phyloP scores from a whole-genome alignment of 257 asterid genomes.

The Penstemon davidsonii region DNA sequence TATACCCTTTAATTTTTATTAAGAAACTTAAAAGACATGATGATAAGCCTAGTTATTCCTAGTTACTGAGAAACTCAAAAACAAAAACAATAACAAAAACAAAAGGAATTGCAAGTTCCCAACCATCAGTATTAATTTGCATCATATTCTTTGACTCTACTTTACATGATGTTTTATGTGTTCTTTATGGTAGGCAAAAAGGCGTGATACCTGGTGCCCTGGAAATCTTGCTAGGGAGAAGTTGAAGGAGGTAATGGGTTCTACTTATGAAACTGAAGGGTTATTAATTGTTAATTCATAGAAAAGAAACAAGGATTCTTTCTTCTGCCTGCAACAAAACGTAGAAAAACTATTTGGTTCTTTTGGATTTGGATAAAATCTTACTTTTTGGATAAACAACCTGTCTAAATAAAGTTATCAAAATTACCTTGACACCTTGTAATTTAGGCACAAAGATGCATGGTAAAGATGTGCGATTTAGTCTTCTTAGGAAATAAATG shows the following conservation, averaged over 20 bases:
- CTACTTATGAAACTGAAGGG: constrained; percentile 10
- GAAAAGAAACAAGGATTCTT: constrained; percentile 8
- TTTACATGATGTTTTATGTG: constrained; percentile 19
- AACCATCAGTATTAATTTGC: constrained; percentile 10
- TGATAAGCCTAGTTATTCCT: not conserved
- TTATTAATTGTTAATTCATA: constrained; percentile 14
- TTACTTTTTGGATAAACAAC: constrained; percentile 19
- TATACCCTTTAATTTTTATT: too few species aligned
- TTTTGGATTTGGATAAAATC: constrained; percentile 18
- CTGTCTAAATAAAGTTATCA: constrained; percentile 13
- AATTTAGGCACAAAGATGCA: constrained; percentile 13
- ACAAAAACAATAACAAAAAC: not conserved
- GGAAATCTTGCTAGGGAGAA: constrained; percentile 59
- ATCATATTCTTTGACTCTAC: not conserved
- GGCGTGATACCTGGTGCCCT: constrained; percentile 99
- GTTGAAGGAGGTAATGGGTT: constrained; percentile 56
- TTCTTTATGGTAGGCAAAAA: constrained; percentile 57
- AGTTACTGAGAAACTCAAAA: not conserved
- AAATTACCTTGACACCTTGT: not conserved
- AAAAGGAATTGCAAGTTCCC: not conserved
- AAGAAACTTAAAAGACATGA: too few species aligned
- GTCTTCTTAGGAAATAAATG: constrained; percentile 8
- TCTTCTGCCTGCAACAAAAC: not conserved
- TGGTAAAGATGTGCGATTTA: not conserved
- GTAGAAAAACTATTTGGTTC: not conserved